Evolutionary conservation across 2,329 filamentous ascomycete species (phyloP).

Genomic region (Ophiostoma piceae): DNA sequence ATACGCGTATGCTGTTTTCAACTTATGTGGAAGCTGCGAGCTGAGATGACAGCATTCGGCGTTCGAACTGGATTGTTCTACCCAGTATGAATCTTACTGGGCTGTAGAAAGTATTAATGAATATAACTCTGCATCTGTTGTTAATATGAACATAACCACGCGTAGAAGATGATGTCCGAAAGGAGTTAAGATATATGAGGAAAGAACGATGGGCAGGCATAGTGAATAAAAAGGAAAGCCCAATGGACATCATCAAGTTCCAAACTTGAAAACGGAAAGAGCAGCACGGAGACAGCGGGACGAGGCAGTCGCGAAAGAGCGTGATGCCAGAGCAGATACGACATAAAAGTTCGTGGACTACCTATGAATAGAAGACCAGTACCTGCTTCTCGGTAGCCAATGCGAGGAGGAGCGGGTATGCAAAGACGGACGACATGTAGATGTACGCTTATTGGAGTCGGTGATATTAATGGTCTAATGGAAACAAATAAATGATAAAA

Average conservation of each 20-base stretch:
- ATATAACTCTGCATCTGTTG: neutral
- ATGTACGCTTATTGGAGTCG: neutral
- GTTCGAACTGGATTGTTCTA: neutral
- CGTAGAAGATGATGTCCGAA: neutral
- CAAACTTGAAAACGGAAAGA: neutral
- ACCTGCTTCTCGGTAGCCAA: slow-evolving; percentile 21
- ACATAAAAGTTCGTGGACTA: neutral
- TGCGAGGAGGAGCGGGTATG: slow-evolving; percentile 15
- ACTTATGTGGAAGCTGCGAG: neutral
- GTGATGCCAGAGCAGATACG: neutral
- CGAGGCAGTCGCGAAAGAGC: slow-evolving; percentile 17
- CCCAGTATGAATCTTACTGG: too few relatives aligned
- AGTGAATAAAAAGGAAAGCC: neutral
- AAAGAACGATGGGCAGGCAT: neutral
- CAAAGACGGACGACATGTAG: slow-evolving; percentile 5
- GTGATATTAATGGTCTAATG: neutral
- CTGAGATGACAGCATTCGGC: neutral
- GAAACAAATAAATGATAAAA: neutral
- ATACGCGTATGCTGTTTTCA: neutral
- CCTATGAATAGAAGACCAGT: slow-evolving; percentile 1
- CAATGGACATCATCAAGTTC: neutral
- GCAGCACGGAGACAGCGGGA: slow-evolving; percentile 19
- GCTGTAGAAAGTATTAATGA: too few relatives aligned
- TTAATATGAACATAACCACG: neutral
- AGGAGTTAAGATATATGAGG: neutral